A percentile compares a stretch with the other conserved stretches of the same genome.
Conservation (phyloP, 228 moss, liverwort and hornwort genomes). For the Sphagnum fallax region DNA sequence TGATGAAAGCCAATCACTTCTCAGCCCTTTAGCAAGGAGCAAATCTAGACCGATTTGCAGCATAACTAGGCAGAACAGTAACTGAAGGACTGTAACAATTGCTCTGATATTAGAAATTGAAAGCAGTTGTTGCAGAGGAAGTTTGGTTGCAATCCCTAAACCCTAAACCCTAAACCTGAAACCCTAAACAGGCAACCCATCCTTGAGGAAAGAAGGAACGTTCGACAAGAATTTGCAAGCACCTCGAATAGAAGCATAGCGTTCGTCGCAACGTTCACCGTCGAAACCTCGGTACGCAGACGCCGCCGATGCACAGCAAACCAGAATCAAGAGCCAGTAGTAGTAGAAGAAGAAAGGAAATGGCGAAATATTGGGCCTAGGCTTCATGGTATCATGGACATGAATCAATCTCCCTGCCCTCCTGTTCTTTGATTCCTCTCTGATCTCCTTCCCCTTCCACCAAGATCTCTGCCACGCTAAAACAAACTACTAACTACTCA, state of each 20-base stretch:
- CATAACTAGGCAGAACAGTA: background rate
- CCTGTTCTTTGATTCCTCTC: too few species aligned
- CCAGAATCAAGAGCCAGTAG: background rate
- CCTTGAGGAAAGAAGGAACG: background rate
- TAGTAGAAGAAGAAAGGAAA: background rate
- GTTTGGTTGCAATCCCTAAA: background rate
- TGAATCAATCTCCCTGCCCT: background rate
- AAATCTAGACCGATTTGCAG: too few species aligned
- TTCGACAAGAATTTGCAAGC: background rate
- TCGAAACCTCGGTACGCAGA: background rate
- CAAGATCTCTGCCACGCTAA: too few species aligned
- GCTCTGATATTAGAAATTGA: background rate
- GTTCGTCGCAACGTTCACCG: too few species aligned
- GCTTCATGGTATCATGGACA: slow-evolving; percentile 6
- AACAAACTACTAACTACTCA: too few species aligned
- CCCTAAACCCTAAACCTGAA: background rate
- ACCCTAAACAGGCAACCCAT: background rate
- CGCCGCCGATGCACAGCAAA: background rate
- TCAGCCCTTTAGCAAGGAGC: background rate
- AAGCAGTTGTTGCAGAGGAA: background rate
- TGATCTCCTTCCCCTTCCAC: too few species aligned
- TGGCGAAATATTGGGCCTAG: slow-evolving; percentile 1
- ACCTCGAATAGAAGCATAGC: too few species aligned
- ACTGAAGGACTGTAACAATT: background rate
- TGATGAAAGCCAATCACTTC: background rate